These are phyloP conservation scores for Pythium plurisporium DNA, from an alignment of 352 stramenopile species.

Conservation along the genomic window DNA sequence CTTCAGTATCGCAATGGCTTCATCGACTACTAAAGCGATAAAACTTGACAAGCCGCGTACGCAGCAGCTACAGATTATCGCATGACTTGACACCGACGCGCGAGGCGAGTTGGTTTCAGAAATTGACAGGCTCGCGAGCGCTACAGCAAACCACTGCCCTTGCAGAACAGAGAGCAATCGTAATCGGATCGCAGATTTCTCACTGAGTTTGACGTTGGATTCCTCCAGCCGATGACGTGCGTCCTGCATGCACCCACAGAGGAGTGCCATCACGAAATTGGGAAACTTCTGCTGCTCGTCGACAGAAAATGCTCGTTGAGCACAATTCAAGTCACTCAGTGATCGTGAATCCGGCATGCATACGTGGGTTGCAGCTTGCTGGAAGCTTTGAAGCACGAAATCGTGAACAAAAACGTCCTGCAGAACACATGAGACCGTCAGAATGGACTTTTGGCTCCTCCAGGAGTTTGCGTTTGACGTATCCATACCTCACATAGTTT, in stretches of 20 bases:
- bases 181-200: neutral
- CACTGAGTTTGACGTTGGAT: neutral
- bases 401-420: neutral
- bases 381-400: neutral
- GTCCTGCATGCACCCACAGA: neutral
- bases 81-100: too few species aligned
- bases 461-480: too few species aligned
- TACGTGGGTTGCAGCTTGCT: neutral
- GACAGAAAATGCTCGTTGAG: neutral
- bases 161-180: conserved; percentile 10
- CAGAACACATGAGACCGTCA: neutral
- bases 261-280: neutral
- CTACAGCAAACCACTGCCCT: conserved; percentile 6
- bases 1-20: neutral
- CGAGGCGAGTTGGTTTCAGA: neutral
- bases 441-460: neutral
- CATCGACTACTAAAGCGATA: neutral
- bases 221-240: neutral
- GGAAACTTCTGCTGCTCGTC: neutral
- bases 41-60: neutral
- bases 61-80: neutral
- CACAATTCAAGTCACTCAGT: neutral
- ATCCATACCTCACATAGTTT: conserved; percentile 2
- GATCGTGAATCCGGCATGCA: neutral
- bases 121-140: neutral